phyloP scores from a whole-genome alignment of 441 rosid species.

The Croton laevigatus region DNA sequence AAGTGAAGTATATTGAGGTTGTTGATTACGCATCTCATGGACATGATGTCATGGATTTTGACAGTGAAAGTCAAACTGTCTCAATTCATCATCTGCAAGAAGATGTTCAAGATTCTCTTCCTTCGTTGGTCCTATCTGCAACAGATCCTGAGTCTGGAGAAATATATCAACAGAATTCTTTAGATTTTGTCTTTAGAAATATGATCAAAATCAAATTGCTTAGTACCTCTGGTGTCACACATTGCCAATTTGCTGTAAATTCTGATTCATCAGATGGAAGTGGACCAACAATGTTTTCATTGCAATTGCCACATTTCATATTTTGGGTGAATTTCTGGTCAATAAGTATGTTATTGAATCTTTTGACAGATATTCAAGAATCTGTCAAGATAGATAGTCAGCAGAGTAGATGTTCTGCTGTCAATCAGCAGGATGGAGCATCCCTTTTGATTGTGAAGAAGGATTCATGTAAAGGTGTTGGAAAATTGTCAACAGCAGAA shows the following conservation, averaged over 20 bases:
- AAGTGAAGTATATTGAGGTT: conserved; percentile 59
- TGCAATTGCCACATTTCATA: conserved; percentile 65
- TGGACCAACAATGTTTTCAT: conserved; percentile 52
- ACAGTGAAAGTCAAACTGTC: conserved; percentile 27
- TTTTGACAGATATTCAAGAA: conserved; percentile 49
- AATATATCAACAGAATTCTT: conserved; percentile 31
- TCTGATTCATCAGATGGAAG: conserved; percentile 44
- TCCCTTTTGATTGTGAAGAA: conserved; percentile 32
- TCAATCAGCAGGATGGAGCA: conserved; percentile 26
- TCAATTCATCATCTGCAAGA: conserved; percentile 56
- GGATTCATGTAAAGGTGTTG: conserved; percentile 35
- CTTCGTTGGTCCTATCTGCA: conserved; percentile 42
- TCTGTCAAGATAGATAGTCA: conserved; percentile 36
- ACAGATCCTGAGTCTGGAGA: conserved; percentile 37
- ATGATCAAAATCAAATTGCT: conserved; percentile 61
- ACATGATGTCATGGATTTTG: conserved; percentile 31
- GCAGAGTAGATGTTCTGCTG: conserved; percentile 22
- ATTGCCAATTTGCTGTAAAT: conserved; percentile 42
- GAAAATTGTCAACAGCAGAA: conserved; percentile 33
- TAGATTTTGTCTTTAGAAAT: conserved; percentile 37
- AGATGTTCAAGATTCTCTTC: conserved; percentile 67
- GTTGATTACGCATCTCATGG: conserved; percentile 45
- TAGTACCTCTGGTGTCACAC: conserved; percentile 55
- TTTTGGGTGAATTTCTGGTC: conserved; percentile 72
- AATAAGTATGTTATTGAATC: conserved; percentile 49